Evolutionary conservation across 2,329 filamentous ascomycete species (phyloP).

Genomic region (Pestalotiopsis sp.): DNA sequence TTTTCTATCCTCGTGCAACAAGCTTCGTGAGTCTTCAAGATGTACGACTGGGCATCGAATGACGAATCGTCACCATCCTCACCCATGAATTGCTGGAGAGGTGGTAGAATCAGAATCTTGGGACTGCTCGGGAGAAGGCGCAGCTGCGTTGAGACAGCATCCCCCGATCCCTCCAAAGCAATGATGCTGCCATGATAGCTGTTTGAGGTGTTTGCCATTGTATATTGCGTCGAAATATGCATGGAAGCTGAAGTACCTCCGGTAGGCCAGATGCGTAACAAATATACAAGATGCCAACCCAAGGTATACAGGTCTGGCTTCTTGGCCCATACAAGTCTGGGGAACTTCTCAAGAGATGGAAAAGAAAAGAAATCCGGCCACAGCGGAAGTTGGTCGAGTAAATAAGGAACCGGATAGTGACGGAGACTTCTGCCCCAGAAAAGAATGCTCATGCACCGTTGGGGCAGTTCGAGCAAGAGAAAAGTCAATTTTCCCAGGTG

Average conservation of each 20-base stretch:
- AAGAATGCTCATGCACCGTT: background rate
- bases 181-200: constrained; percentile 51
- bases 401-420: background rate
- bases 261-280: background rate
- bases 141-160: constrained; percentile 58
- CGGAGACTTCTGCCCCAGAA: background rate
- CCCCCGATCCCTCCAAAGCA: constrained; percentile 58
- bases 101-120: constrained; percentile 58
- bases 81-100: constrained; percentile 47
- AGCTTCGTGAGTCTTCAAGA: constrained; percentile 53
- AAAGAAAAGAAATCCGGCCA: background rate
- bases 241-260: background rate
- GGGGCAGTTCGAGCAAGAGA: background rate
- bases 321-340: background rate
- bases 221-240: constrained; percentile 12
- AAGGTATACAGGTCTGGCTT: background rate
- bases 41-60: constrained; percentile 39
- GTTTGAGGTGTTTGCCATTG: constrained; percentile 24
- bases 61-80: constrained; percentile 26
- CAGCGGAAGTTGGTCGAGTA: background rate
- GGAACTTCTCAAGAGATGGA: background rate
- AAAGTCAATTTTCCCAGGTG: background rate
- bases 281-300: background rate
- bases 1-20: constrained; percentile 44
- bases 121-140: constrained; percentile 59